A percentile compares a stretch with the other conserved stretches of the same genome.
Evolutionary conservation across 129 eudicot genomes (phyloP).

Genomic region (Lonicera japonica): DNA sequence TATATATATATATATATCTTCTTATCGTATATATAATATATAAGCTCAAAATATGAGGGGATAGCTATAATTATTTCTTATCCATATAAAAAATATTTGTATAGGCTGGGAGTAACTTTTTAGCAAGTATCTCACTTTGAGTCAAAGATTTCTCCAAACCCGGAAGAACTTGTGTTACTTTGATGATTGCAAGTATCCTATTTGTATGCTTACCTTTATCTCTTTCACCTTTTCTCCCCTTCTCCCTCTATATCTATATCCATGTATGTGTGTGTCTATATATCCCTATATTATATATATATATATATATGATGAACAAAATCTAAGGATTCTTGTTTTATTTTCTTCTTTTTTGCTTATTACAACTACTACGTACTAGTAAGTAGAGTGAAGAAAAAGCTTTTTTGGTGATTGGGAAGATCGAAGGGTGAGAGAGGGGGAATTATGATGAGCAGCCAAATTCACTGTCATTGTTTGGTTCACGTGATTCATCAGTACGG

Average conservation of each 20-base stretch:
- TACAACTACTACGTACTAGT: background rate
- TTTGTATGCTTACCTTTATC: constrained; percentile 21
- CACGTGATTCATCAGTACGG: constrained; percentile 36
- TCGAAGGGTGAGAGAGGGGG: background rate
- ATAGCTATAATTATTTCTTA: too few relatives aligned
- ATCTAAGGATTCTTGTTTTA: constrained; percentile 21
- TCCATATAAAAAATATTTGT: too few relatives aligned
- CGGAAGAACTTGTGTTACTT: constrained; percentile 50
- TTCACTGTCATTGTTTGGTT: constrained; percentile 1
- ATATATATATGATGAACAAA: constrained; percentile 4
- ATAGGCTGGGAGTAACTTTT: too few relatives aligned
- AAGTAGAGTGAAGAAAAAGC: background rate
- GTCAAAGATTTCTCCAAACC: constrained; percentile 39
- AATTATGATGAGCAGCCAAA: constrained; percentile 5
- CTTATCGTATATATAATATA: too few relatives aligned
- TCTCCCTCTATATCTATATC: background rate
- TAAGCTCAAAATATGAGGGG: too few relatives aligned
- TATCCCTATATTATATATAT: background rate
- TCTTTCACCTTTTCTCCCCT: constrained; percentile 17
- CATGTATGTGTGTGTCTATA: too few relatives aligned
- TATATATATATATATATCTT: too few relatives aligned
- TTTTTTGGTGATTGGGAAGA: constrained; percentile 2
- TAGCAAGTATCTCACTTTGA: constrained; percentile 7
- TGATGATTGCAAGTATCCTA: constrained; percentile 65
- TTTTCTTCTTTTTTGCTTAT: background rate